phyloP scores from a whole-genome alignment of 306 rosid genomes.

The Cucurbita pepo region DNA sequence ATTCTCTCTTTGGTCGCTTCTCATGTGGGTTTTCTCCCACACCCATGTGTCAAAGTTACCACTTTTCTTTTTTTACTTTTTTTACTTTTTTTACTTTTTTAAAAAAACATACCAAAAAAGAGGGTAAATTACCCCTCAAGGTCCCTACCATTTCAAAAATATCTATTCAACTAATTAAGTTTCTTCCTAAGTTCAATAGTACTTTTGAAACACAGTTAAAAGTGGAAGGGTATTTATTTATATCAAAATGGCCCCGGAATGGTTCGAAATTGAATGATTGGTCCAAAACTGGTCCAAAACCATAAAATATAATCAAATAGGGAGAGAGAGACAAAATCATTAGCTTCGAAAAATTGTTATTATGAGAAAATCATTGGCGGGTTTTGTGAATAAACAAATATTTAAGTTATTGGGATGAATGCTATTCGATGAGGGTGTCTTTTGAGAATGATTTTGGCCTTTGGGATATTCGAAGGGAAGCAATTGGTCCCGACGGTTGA shows the following conservation, averaged over 20 bases:
- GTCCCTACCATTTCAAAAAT: too few relatives aligned
- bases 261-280: not conserved
- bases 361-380: not conserved
- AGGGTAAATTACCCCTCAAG: too few relatives aligned
- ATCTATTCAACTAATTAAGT: too few relatives aligned
- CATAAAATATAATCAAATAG: not conserved
- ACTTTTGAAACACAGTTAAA: too few relatives aligned
- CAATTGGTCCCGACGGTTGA: too few relatives aligned
- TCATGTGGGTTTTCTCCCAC: conserved; percentile 7
- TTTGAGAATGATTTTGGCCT: conserved; percentile 22
- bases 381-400: not conserved
- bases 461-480: conserved; percentile 22
- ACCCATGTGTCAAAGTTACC: not conserved
- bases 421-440: conserved; percentile 20
- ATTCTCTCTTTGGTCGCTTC: conserved; percentile 20
- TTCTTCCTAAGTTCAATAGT: too few relatives aligned
- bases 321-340: not conserved
- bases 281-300: not conserved
- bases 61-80: not conserved
- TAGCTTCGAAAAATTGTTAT: not conserved
- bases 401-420: not conserved
- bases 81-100: not conserved
- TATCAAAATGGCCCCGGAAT: not conserved
- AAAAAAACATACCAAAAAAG: too few relatives aligned
- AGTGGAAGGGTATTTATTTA: too few relatives aligned